Evolutionary conservation across 805 yeast species (phyloP), one percentile per base, ranked within the genome.

Genomic region (Yarrowia keelungensis): DNA sequence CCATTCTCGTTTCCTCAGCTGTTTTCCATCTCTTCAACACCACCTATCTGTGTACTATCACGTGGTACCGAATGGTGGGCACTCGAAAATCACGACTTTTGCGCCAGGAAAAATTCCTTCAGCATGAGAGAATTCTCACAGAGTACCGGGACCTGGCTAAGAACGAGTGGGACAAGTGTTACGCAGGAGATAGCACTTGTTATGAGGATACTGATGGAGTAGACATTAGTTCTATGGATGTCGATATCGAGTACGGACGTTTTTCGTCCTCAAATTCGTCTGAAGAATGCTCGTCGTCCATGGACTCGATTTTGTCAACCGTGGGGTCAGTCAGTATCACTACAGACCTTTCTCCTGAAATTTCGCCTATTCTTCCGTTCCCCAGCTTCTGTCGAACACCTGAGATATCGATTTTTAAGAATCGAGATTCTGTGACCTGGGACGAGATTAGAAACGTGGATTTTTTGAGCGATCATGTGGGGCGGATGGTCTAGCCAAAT

Each of bases 101-200:
- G 2, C 62, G 62, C 8, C 46, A 56, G 47, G 38, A 41, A 10
- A 56, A 41, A 15, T 56, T 56, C 11, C 38, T 56, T 14, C 41
- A 41, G 47, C 62, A 56, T 26, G 47, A 56, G n/a, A 19, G 32
- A 15, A 36, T 56, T 11, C 41, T 56, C 12, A 14, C 36, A 22
- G 62, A 56, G 62, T 56, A 56, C 62, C 36, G 62, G 1, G 62
- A 56, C 22, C 62, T 56, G 7, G 62, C 62, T n/a, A 19, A 56
- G n/a, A 41, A 47, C 26, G 62, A 41, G 14, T 56, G 62, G 62
- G 62, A 56, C 15, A 56, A 56, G 22, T 56, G 62, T 14, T 56
- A 56, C n/a, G 47, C 62, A 4, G 62, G 47, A 22, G 62, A 56
- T 1, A 56, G 47, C 39, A 41, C 46, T 15, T 41, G 62, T 11